A percentile compares a stretch with the other conserved stretches of the same genome.
Evolutionary conservation across 345 rosid genomes (phyloP).

Genomic region (Eucalyptus cladocalyx): DNA sequence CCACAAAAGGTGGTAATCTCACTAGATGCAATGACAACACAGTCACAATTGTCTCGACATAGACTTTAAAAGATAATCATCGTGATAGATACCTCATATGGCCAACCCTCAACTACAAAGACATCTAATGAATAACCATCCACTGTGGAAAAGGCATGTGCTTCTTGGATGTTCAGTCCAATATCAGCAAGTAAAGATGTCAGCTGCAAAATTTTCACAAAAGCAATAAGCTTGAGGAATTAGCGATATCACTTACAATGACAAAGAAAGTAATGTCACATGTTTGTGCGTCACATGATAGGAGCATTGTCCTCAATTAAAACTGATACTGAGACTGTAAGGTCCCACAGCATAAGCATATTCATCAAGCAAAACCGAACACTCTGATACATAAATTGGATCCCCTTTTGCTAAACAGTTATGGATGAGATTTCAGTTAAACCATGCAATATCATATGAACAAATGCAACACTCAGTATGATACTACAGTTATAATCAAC

Average conservation of each 20-base stretch:
- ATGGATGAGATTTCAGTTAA: background rate
- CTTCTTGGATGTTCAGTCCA: slow-evolving; percentile 97
- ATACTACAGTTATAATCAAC: background rate
- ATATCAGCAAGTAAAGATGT: slow-evolving; percentile 83
- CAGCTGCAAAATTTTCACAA: slow-evolving; percentile 36
- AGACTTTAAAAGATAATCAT: background rate
- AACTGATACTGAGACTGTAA: background rate
- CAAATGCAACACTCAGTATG: background rate
- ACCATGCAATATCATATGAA: background rate
- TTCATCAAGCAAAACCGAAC: background rate
- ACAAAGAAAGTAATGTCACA: background rate
- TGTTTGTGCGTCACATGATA: background rate
- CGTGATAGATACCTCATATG: slow-evolving; percentile 63
- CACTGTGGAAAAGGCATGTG: slow-evolving; percentile 89
- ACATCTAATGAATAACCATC: slow-evolving; percentile 96
- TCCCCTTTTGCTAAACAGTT: background rate
- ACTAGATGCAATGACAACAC: background rate
- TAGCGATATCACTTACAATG: background rate
- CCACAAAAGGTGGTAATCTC: background rate
- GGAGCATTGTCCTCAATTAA: background rate
- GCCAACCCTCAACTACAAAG: slow-evolving; percentile 99
- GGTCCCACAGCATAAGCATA: background rate
- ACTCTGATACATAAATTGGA: background rate
- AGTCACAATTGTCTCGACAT: background rate
- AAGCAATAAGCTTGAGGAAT: background rate